Evolutionary conservation across 352 stramenopile genomes (phyloP).

Genomic region (Phytophthora cajani): DNA sequence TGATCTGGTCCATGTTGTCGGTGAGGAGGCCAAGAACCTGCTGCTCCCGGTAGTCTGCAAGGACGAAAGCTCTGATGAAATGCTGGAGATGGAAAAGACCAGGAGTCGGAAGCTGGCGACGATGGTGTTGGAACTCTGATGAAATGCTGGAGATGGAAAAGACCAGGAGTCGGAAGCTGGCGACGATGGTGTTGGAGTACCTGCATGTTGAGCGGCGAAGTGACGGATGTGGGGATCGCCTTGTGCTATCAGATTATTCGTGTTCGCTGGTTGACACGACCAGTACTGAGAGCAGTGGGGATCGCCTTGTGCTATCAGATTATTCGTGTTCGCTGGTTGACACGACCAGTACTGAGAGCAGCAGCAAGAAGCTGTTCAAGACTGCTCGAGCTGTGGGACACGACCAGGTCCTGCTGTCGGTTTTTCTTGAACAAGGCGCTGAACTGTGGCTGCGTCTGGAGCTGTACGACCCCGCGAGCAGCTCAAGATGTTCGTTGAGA

Average conservation of each 20-base stretch:
- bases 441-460: slow-evolving; percentile 21
- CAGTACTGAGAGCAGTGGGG: slow-evolving; percentile 9
- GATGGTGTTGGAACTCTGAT: slow-evolving; percentile 47
- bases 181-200: slow-evolving; percentile 55
- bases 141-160: slow-evolving; percentile 13
- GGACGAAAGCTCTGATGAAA: not conserved
- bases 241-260: slow-evolving; percentile 61
- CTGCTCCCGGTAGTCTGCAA: slow-evolving; percentile 11
- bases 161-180: slow-evolving; percentile 33
- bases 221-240: slow-evolving; percentile 50
- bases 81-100: slow-evolving; percentile 6
- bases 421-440: slow-evolving; percentile 21
- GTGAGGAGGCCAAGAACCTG: slow-evolving; percentile 36
- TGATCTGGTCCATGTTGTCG: slow-evolving; percentile 56
- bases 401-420: slow-evolving; percentile 46
- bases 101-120: slow-evolving; percentile 39
- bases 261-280: not conserved
- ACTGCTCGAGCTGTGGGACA: slow-evolving; percentile 46
- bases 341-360: not conserved
- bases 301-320: slow-evolving; percentile 60
- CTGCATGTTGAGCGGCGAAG: slow-evolving; percentile 57
- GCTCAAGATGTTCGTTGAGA: slow-evolving; percentile 30
- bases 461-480: slow-evolving; percentile 61
- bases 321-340: slow-evolving; percentile 23
- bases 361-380: slow-evolving; percentile 49